A percentile compares a stretch with the other conserved stretches of the same genome.
These are phyloP conservation scores for Tetrastigma voinierianum DNA, from an alignment of 164 flowering plant species.

Conservation along the genomic window DNA sequence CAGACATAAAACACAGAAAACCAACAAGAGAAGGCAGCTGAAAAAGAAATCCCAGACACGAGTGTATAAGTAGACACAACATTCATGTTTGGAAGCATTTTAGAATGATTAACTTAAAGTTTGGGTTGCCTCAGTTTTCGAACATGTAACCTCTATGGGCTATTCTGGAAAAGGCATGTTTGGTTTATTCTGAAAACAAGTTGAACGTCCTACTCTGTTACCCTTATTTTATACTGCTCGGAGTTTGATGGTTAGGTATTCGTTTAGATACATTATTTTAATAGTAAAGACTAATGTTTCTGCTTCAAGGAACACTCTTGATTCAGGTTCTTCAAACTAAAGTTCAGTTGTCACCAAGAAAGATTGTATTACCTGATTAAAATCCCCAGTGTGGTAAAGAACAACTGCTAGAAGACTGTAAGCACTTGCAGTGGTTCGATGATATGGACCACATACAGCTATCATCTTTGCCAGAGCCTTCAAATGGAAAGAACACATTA, in stretches of 20 bases:
- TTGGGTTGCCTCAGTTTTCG: no score
- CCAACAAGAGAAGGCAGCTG: no score
- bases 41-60: no score
- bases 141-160: no score
- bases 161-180: no score
- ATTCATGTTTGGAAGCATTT: no score
- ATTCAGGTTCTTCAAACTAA: background rate
- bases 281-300: background rate
- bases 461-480: slow-evolving; percentile 84
- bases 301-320: background rate
- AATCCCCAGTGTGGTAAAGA: slow-evolving; percentile 90
- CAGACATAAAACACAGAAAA: no score
- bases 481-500: slow-evolving; percentile 20
- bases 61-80: no score
- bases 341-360: slow-evolving; percentile 1
- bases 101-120: no score
- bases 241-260: background rate
- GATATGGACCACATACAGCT: slow-evolving; percentile 89
- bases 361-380: slow-evolving; percentile 66
- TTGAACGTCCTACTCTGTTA: background rate
- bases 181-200: no score
- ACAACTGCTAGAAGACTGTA: slow-evolving; percentile 93
- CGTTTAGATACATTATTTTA: background rate
- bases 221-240: background rate
- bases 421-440: slow-evolving; percentile 85